Conservation (phyloP, 306 rosid species). For the Coriaria nepalensis region DNA sequence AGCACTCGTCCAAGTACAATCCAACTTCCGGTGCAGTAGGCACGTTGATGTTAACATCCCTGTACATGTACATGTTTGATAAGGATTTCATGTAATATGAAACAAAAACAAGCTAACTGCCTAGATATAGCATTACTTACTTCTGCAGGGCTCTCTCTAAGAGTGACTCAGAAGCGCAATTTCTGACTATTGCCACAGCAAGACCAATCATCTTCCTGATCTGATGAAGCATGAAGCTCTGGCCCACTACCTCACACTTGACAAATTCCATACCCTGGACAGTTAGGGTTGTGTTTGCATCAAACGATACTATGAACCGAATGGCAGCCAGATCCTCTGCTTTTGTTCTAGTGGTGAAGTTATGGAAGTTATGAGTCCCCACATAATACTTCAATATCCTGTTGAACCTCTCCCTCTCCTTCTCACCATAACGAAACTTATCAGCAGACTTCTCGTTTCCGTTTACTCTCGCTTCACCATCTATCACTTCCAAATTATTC, state of each 20-base stretch:
- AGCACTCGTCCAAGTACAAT: constrained; percentile 78
- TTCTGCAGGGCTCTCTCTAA: constrained; percentile 56
- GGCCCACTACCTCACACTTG: constrained; percentile 87
- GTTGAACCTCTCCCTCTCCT: constrained; percentile 64
- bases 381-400: constrained; percentile 48
- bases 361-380: constrained; percentile 90
- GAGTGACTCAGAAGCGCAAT: constrained; percentile 62
- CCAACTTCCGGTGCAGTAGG: constrained; percentile 99
- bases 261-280: constrained; percentile 71
- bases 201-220: constrained; percentile 89
- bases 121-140: constrained; percentile 29
- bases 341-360: constrained; percentile 89
- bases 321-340: constrained; percentile 71
- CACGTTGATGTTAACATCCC: constrained; percentile 69
- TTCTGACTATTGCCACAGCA: constrained; percentile 82
- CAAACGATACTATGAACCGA: constrained; percentile 62
- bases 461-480: constrained; percentile 22
- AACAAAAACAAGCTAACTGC: background rate
- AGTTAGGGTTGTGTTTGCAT: constrained; percentile 29
- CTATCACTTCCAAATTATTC: constrained; percentile 11
- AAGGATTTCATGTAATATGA: constrained; percentile 2
- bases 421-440: constrained; percentile 48
- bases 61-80: constrained; percentile 11
- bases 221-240: constrained; percentile 99
- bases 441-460: constrained; percentile 22